phyloP scores from a whole-genome alignment of 2,329 filamentous ascomycete species.

The Teratosphaeria viscida region DNA sequence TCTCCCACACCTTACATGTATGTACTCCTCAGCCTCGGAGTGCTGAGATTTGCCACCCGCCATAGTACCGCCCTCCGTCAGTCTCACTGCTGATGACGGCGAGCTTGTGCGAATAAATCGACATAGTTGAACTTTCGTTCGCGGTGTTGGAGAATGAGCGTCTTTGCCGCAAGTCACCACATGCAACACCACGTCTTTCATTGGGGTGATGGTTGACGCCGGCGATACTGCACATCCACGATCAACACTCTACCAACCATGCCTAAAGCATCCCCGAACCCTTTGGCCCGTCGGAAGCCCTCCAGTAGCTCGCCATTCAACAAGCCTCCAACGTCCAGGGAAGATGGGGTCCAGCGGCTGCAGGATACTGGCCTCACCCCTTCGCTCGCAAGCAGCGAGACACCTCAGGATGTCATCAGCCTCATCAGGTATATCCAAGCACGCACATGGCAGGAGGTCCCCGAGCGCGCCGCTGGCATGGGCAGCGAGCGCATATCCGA shows the following conservation, averaged over 20 bases:
- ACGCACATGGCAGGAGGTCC: conserved; percentile 55
- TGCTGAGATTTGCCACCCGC: no score
- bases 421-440: conserved; percentile 48
- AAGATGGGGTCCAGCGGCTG: conserved; percentile 36
- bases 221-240: neutral
- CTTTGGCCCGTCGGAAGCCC: conserved; percentile 26
- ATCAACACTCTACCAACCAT: neutral
- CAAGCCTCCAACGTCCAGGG: conserved; percentile 20
- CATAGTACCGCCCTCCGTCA: neutral
- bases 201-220: neutral
- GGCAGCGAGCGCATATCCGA: conserved; percentile 53
- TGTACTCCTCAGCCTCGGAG: no score
- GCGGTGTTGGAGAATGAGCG: neutral
- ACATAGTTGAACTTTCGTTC: neutral
- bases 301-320: conserved; percentile 28
- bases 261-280: conserved; percentile 11
- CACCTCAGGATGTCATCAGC: conserved; percentile 44
- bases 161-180: neutral
- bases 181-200: neutral
- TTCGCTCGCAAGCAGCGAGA: conserved; percentile 49
- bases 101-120: neutral
- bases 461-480: conserved; percentile 49
- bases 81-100: neutral
- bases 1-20: no score
- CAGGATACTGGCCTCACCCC: conserved; percentile 48